Percentiles rank a stretch among this genome's conserved stretches.
These are phyloP conservation scores for Neodidymelliopsis sp. DNA, from an alignment of 2,329 filamentous ascomycete species.

Conservation along the genomic window DNA sequence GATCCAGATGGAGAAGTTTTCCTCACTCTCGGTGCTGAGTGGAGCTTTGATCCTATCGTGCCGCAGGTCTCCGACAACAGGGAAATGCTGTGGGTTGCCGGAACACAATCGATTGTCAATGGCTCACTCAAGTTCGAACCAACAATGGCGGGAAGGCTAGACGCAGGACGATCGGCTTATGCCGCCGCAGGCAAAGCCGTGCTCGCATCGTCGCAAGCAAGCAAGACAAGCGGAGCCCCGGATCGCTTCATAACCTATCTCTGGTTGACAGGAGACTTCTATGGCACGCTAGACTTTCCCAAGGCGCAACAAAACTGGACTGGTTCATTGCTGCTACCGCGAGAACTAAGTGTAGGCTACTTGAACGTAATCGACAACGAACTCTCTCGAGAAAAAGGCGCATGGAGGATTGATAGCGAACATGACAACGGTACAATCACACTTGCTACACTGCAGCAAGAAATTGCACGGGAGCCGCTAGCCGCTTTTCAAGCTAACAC, in stretches of 20 bases:
- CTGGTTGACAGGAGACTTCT: slow-evolving; percentile 56
- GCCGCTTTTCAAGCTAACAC: slow-evolving; percentile 41
- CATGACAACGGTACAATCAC: slow-evolving; percentile 45
- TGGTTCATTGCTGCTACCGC: slow-evolving; percentile 53
- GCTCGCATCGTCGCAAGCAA: slow-evolving; percentile 49
- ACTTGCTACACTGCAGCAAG: slow-evolving; percentile 50
- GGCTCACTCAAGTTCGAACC: slow-evolving; percentile 44
- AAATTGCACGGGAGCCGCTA: slow-evolving; percentile 50
- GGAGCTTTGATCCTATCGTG: slow-evolving; percentile 52
- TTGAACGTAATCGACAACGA: slow-evolving; percentile 54
- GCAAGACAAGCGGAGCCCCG: slow-evolving; percentile 48
- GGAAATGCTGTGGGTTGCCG: slow-evolving; percentile 55
- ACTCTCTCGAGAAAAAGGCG: slow-evolving; percentile 49
- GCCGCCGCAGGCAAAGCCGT: slow-evolving; percentile 55
- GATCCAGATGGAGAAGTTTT: slow-evolving; percentile 52
- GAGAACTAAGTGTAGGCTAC: slow-evolving; percentile 53
- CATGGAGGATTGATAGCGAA: slow-evolving; percentile 49
- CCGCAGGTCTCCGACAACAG: slow-evolving; percentile 50
- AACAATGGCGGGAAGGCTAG: slow-evolving; percentile 53
- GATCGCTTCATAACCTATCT: slow-evolving; percentile 54
- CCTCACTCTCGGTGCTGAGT: slow-evolving; percentile 54
- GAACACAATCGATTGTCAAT: slow-evolving; percentile 44
- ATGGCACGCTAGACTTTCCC: slow-evolving; percentile 50
- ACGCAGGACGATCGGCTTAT: slow-evolving; percentile 54
- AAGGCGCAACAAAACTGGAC: slow-evolving; percentile 56